Conservation (phyloP, 1,284 basidiomycete species). For the Athelia psychrophila region DNA sequence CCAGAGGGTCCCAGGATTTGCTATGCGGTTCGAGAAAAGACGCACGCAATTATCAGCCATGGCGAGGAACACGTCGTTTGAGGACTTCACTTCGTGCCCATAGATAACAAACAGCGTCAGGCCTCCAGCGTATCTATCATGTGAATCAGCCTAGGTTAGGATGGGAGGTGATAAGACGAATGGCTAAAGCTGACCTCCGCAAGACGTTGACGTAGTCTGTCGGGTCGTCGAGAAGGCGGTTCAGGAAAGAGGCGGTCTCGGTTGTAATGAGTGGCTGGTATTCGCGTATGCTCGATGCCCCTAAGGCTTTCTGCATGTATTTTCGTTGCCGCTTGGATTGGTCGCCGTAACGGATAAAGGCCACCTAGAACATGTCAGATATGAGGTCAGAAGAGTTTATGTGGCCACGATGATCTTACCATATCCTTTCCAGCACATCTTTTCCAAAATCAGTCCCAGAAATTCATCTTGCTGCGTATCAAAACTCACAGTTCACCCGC, state of each 20-base stretch:
- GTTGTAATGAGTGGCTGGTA: slow-evolving; percentile 59
- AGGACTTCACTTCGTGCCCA: slow-evolving; percentile 53
- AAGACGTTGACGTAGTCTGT: slow-evolving; percentile 39
- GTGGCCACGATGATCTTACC: slow-evolving; percentile 36
- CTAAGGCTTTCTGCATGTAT: slow-evolving; percentile 63
- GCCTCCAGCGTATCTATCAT: slow-evolving; percentile 51
- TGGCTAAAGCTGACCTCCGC: slow-evolving; percentile 30
- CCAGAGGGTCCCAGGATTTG: slow-evolving; percentile 65
- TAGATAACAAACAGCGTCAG: slow-evolving; percentile 63
- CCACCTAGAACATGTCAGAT: slow-evolving; percentile 39
- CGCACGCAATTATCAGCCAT: slow-evolving; percentile 62
- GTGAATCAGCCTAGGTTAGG: too few species aligned
- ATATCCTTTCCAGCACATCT: slow-evolving; percentile 70
- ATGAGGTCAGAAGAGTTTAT: slow-evolving; percentile 6
- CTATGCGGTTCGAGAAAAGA: slow-evolving; percentile 58
- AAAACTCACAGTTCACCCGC: slow-evolving; percentile 51
- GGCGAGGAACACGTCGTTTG: slow-evolving; percentile 52
- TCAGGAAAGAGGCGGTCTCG: slow-evolving; percentile 49
- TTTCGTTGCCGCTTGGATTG: slow-evolving; percentile 60
- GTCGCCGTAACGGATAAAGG: slow-evolving; percentile 65
- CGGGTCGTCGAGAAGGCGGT: slow-evolving; percentile 40
- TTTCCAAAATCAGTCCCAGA: not conserved
- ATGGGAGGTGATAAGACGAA: not conserved
- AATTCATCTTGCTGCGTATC: too few species aligned
- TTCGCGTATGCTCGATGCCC: slow-evolving; percentile 42